Conservation (phyloP, 768 basidiomycete species). For the Macrolepiota dolichaula region DNA sequence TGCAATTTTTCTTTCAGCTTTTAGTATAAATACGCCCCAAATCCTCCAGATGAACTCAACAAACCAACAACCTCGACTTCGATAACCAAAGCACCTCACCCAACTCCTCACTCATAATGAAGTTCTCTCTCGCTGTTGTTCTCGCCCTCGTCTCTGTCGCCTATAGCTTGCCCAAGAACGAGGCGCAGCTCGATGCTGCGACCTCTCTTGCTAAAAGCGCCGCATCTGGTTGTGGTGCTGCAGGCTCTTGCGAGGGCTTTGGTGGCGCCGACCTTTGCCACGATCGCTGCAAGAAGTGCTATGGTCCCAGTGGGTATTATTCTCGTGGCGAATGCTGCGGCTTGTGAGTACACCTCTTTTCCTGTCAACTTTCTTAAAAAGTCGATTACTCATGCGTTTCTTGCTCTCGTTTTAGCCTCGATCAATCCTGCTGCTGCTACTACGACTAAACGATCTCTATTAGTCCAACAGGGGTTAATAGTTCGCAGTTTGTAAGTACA, state of each 20-base stretch:
- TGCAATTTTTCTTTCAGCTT: not conserved
- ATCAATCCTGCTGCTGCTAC: not conserved
- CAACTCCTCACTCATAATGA: not conserved
- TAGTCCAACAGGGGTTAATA: too few species aligned
- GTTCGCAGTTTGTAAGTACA: too few species aligned
- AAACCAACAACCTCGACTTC: not conserved
- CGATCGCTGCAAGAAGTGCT: not conserved
- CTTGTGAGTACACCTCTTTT: not conserved
- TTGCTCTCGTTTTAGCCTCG: not conserved
- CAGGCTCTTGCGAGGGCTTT: not conserved
- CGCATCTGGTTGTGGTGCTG: not conserved
- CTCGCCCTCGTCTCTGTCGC: not conserved
- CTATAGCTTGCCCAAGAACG: not conserved
- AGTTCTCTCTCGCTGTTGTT: not conserved
- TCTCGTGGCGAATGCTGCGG: not conserved
- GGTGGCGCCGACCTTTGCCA: not conserved
- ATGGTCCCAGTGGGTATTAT: not conserved
- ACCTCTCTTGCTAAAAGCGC: not conserved
- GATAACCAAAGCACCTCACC: not conserved
- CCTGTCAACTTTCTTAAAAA: not conserved
- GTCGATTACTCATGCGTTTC: not conserved
- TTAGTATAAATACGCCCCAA: not conserved
- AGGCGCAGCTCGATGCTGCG: not conserved
- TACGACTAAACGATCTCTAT: not conserved
- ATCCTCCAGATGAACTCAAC: not conserved